These are phyloP conservation scores for Leccinum fuscescens DNA, from an alignment of 1,284 basidiomycete genomes.

Conservation along the genomic window DNA sequence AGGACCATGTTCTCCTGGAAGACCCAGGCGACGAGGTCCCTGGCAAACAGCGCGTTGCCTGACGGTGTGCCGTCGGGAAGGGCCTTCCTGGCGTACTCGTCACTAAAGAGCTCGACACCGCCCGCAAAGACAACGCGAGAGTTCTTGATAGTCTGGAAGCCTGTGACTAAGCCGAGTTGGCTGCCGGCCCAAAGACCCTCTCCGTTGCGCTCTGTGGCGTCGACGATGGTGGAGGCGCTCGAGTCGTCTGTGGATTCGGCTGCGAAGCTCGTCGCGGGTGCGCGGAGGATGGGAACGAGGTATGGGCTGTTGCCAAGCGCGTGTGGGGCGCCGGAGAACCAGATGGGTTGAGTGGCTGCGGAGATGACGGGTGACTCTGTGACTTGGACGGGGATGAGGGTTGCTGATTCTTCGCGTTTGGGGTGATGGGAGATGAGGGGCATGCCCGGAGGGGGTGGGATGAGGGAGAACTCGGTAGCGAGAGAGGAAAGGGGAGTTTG, in stretches of 20 bases:
- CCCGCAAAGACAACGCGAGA: slow-evolving; percentile 83
- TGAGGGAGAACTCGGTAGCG: slow-evolving; percentile 74
- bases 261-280: slow-evolving; percentile 73
- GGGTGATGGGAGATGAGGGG: slow-evolving; percentile 78
- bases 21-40: slow-evolving; percentile 83
- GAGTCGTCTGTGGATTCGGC: slow-evolving; percentile 60
- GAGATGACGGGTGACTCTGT: slow-evolving; percentile 45
- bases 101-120: slow-evolving; percentile 74
- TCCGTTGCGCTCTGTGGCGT: slow-evolving; percentile 66
- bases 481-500: slow-evolving; percentile 69
- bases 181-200: slow-evolving; percentile 80
- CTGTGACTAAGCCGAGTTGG: slow-evolving; percentile 75
- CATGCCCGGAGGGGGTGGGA: slow-evolving; percentile 71
- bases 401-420: slow-evolving; percentile 55
- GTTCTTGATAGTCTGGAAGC: slow-evolving; percentile 83
- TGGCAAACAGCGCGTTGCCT: slow-evolving; percentile 73
- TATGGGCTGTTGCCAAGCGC: slow-evolving; percentile 78
- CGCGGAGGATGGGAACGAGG: slow-evolving; percentile 78
- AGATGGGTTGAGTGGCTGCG: slow-evolving; percentile 50
- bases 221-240: slow-evolving; percentile 56
- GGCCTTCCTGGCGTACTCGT: slow-evolving; percentile 65
- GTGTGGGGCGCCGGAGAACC: slow-evolving; percentile 80
- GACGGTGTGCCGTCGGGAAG: slow-evolving; percentile 56
- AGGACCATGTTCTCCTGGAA: slow-evolving; percentile 88
- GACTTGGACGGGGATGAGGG: slow-evolving; percentile 58